These are phyloP conservation scores for Ophiostoma ulmi DNA, from an alignment of 2,329 filamentous ascomycete species.

Conservation along the genomic window DNA sequence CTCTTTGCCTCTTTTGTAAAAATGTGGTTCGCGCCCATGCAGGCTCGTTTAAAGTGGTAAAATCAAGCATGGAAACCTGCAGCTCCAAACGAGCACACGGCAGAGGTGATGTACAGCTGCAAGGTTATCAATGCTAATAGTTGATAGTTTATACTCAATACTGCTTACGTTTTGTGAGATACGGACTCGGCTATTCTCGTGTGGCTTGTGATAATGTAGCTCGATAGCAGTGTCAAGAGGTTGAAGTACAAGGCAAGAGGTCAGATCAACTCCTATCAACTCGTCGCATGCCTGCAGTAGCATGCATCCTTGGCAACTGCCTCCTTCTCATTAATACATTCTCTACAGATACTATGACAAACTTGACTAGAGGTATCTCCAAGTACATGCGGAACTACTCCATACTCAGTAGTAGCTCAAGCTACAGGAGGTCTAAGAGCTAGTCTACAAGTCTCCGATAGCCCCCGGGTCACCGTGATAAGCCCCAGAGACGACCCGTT, in stretches of 20 bases:
- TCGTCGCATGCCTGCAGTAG: background rate
- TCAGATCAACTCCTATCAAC: background rate
- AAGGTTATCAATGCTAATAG: background rate
- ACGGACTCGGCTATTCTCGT: background rate
- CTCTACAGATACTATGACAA: background rate
- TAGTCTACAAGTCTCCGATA: background rate
- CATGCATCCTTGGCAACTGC: background rate
- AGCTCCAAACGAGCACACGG: background rate
- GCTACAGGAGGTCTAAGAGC: slow-evolving; percentile 1
- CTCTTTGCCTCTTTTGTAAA: slow-evolving; percentile 3
- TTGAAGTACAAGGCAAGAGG: background rate
- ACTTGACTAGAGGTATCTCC: background rate
- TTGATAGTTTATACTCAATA: background rate
- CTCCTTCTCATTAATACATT: background rate
- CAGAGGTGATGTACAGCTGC: background rate
- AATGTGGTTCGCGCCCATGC: background rate
- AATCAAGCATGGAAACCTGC: background rate
- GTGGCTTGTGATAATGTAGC: background rate
- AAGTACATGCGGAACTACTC: background rate
- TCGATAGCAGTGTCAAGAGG: background rate
- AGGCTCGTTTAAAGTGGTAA: background rate
- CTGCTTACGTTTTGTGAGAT: background rate
- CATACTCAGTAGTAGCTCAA: background rate
- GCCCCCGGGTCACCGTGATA: slow-evolving; percentile 3
- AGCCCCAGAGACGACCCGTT: background rate